Percentiles rank a stretch among this genome's conserved stretches.
These are phyloP conservation scores for Bacterosira constricta DNA, from an alignment of 108 stramenopile genomes.

Conservation along the genomic window DNA sequence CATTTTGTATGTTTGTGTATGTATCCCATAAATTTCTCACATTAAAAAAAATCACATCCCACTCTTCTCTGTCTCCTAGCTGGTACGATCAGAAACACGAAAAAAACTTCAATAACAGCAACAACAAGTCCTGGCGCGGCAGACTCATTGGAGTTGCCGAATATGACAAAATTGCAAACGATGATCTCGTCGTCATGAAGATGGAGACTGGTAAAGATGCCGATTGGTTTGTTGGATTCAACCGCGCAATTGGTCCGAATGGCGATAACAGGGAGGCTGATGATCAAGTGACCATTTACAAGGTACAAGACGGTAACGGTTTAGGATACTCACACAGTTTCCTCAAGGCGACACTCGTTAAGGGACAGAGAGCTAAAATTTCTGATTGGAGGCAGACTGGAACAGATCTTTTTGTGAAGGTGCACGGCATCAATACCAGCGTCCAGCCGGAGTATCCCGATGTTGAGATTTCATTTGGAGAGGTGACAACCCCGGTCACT, in stretches of 20 bases:
- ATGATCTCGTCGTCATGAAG: background rate
- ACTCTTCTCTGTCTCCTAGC: too few relatives aligned
- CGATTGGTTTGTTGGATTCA: constrained; percentile 20
- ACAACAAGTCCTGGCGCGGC: background rate
- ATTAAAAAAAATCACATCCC: too few relatives aligned
- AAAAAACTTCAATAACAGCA: background rate
- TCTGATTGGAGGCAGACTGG: constrained; percentile 19
- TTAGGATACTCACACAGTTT: constrained; percentile 26
- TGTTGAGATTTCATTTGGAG: constrained; percentile 14
- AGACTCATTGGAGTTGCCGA: constrained; percentile 20
- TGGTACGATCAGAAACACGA: constrained; percentile 16
- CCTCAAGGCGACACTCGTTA: constrained; percentile 6
- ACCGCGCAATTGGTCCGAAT: constrained; percentile 11
- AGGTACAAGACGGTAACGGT: constrained; percentile 13
- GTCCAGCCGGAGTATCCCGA: constrained; percentile 10
- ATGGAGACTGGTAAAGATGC: constrained; percentile 6
- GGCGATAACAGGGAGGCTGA: constrained; percentile 9
- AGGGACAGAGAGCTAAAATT: constrained; percentile 3
- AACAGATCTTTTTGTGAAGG: background rate
- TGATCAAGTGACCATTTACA: constrained; percentile 10
- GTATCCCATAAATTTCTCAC: too few relatives aligned
- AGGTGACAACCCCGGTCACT: background rate
- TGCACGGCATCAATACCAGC: constrained; percentile 4
- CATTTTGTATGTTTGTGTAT: background rate
- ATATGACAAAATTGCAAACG: background rate